Percentiles rank a stretch among this genome's conserved stretches.
Evolutionary conservation across 2,329 filamentous ascomycete species (phyloP).

Genomic region (Teratosphaeria pseudoeucalypti): DNA sequence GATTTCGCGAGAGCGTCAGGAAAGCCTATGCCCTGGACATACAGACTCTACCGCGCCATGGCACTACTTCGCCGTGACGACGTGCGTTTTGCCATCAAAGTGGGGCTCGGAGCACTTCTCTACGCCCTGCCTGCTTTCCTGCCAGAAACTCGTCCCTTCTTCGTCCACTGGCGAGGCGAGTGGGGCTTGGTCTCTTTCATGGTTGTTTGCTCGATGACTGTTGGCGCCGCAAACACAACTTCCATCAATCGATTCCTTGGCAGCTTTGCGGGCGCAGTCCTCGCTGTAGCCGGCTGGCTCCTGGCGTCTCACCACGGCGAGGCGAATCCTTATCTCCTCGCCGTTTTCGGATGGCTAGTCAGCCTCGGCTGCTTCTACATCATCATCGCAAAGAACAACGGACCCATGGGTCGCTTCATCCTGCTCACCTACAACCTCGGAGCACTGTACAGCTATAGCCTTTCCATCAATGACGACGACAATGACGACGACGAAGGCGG

Average conservation of each 20-base stretch:
- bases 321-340: constrained; percentile 63
- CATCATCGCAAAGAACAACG: constrained; percentile 73
- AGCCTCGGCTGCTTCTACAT: constrained; percentile 85
- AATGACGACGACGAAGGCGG: constrained; percentile 82
- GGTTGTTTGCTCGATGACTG: constrained; percentile 96
- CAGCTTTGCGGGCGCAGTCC: constrained; percentile 68
- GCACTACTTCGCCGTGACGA: constrained; percentile 53
- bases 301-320: constrained; percentile 42
- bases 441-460: constrained; percentile 84
- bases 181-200: constrained; percentile 96
- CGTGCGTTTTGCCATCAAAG: constrained; percentile 76
- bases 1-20: constrained; percentile 12
- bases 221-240: constrained; percentile 89
- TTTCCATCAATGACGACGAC: constrained; percentile 67
- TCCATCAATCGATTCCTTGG: constrained; percentile 77
- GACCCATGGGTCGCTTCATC: constrained; percentile 85
- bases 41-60: constrained; percentile 46
- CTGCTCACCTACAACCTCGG: constrained; percentile 94
- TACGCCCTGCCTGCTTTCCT: constrained; percentile 88
- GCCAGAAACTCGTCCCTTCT: constrained; percentile 63
- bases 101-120: constrained; percentile 77
- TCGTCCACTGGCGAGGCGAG: constrained; percentile 83
- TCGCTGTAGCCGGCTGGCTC: constrained; percentile 69
- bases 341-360: constrained; percentile 66
- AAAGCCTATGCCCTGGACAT: constrained; percentile 24